Conservation (phyloP, 495 filamentous ascomycete genomes). For the Penicillium parvum region DNA sequence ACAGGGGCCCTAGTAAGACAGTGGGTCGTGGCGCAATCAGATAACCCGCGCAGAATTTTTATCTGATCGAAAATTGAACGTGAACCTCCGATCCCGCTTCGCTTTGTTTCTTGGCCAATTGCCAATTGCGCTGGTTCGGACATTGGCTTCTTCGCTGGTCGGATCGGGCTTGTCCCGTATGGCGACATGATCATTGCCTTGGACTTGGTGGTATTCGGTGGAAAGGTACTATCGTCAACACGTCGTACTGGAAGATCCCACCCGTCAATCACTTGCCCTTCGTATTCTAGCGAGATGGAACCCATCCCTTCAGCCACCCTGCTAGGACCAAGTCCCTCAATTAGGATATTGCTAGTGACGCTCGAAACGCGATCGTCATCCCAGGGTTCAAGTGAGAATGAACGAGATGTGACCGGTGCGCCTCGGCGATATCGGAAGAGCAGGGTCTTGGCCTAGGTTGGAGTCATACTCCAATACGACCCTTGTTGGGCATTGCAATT, state of each 20-base stretch:
- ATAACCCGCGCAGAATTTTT: slow-evolving; percentile 28
- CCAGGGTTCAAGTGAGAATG: no score
- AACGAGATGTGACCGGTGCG: no score
- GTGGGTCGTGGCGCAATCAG: slow-evolving; percentile 33
- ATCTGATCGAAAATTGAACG: slow-evolving; percentile 23
- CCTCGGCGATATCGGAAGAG: slow-evolving; percentile 5
- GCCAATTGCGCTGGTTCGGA: background rate
- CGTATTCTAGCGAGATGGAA: slow-evolving; percentile 3
- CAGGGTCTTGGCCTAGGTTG: background rate
- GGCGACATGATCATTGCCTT: background rate
- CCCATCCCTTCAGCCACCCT: no score
- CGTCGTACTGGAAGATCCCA: background rate
- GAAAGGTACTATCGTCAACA: no score
- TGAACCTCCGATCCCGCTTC: background rate
- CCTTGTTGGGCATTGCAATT: background rate
- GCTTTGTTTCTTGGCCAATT: background rate
- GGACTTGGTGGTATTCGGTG: background rate
- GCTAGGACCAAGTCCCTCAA: no score
- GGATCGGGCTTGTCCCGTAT: slow-evolving; percentile 1
- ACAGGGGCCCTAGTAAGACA: no score
- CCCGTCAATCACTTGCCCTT: slow-evolving; percentile 7
- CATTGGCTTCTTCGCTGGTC: no score
- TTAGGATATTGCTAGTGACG: no score
- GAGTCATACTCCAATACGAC: no score
- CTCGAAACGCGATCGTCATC: no score